A percentile compares a stretch with the other conserved stretches of the same genome.
Conservation (phyloP, 2,329 filamentous ascomycete species). For the Fusarium scirpi region DNA sequence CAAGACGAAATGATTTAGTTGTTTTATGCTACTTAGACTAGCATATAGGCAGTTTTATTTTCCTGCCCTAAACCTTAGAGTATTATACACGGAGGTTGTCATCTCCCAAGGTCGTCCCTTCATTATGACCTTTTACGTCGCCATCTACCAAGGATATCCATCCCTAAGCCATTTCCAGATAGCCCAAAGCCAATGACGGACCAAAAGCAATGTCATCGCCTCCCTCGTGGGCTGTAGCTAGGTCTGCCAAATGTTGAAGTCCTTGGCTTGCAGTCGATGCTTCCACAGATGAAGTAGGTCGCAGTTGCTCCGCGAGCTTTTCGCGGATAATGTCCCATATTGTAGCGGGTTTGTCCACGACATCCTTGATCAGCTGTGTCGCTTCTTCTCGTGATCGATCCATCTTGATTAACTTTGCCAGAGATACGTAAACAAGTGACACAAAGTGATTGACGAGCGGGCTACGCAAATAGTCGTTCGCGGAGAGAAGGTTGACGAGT, state of each 20-base stretch:
- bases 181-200: slow-evolving; percentile 52
- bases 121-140: not conserved
- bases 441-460: slow-evolving; percentile 77
- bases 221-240: slow-evolving; percentile 60
- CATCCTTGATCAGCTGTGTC: slow-evolving; percentile 64
- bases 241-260: slow-evolving; percentile 71
- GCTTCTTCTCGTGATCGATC: slow-evolving; percentile 70
- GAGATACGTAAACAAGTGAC: slow-evolving; percentile 68
- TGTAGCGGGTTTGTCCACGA: slow-evolving; percentile 66
- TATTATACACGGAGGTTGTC: not conserved
- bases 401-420: slow-evolving; percentile 69
- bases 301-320: slow-evolving; percentile 53
- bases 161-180: slow-evolving; percentile 51
- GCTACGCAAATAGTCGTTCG: slow-evolving; percentile 66
- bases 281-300: slow-evolving; percentile 54
- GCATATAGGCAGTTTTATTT: not conserved
- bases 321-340: slow-evolving; percentile 69
- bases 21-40: not conserved
- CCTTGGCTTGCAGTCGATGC: slow-evolving; percentile 61
- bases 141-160: not conserved
- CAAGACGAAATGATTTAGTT: not conserved
- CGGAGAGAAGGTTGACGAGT: slow-evolving; percentile 68
- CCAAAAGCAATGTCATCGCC: slow-evolving; percentile 51
- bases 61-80: not conserved
- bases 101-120: not conserved